phyloP scores from a whole-genome alignment of 2,329 filamentous ascomycete species.

The Coniochaeta hoffmannii region DNA sequence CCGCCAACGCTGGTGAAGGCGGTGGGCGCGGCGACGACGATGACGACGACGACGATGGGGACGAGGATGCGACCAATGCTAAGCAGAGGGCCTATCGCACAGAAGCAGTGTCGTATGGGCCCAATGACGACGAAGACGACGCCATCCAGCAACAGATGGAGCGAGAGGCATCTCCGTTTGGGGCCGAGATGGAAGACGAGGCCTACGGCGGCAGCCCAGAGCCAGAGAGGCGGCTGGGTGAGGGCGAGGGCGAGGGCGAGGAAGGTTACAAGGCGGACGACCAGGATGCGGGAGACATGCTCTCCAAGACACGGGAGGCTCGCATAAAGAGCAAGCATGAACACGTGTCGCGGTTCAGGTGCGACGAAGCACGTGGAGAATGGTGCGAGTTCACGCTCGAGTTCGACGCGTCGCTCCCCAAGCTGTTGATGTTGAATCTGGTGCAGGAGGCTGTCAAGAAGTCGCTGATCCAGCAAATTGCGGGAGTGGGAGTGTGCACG shows the following conservation, averaged over 20 bases:
- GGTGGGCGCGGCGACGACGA: constrained; percentile 43
- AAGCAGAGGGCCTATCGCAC: constrained; percentile 70
- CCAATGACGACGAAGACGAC: constrained; percentile 86
- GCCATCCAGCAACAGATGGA: constrained; percentile 60
- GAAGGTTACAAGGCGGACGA: constrained; percentile 27
- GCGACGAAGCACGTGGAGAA: constrained; percentile 65
- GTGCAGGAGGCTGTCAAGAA: constrained; percentile 74
- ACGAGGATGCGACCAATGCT: constrained; percentile 67
- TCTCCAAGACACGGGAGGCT: constrained; percentile 47
- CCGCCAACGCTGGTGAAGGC: constrained; percentile 22
- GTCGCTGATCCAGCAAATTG: constrained; percentile 81
- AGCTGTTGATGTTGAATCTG: constrained; percentile 86
- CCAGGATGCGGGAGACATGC: constrained; percentile 23
- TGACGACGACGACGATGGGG: constrained; percentile 66
- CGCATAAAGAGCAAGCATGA: constrained; percentile 56
- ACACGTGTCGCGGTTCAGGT: constrained; percentile 70
- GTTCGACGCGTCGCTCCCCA: constrained; percentile 73
- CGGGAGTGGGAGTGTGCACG: constrained; percentile 66
- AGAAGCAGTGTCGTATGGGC: constrained; percentile 82
- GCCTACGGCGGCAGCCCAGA: constrained; percentile 42
- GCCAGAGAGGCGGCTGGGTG: constrained; percentile 24
- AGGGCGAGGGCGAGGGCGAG: constrained; percentile 21
- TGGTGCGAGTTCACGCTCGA: constrained; percentile 78
- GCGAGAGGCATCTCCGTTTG: constrained; percentile 43
- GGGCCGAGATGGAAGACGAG: constrained; percentile 51